A percentile compares a stretch with the other conserved stretches of the same genome.
Conservation (phyloP, 2,329 filamentous ascomycete species). For the Trichoderma oligosporum region DNA sequence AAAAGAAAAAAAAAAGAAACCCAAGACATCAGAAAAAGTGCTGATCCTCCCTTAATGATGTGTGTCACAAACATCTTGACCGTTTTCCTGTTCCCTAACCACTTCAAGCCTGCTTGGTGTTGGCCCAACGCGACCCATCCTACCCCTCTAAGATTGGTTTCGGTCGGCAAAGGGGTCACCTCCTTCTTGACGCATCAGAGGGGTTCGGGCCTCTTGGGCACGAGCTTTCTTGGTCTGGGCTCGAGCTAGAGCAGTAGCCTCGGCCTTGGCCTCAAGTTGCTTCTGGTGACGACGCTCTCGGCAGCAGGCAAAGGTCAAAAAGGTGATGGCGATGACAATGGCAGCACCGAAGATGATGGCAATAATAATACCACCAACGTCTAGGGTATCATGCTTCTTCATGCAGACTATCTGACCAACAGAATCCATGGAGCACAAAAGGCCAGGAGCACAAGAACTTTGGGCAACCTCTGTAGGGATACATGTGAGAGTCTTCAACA, state of each 20-base stretch:
- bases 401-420: slow-evolving; percentile 41
- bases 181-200: slow-evolving; percentile 34
- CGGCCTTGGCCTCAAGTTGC: slow-evolving; percentile 42
- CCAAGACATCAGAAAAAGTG: slow-evolving; percentile 10
- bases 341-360: slow-evolving; percentile 45
- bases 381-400: slow-evolving; percentile 37
- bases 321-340: slow-evolving; percentile 36
- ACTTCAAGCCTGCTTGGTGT: slow-evolving; percentile 16
- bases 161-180: slow-evolving; percentile 40
- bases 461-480: slow-evolving; percentile 33
- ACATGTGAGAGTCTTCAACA: slow-evolving; percentile 39
- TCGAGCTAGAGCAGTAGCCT: slow-evolving; percentile 49
- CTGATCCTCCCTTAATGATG: slow-evolving; percentile 7
- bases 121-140: slow-evolving; percentile 4
- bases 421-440: slow-evolving; percentile 43
- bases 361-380: slow-evolving; percentile 45
- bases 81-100: not conserved
- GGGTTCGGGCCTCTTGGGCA: slow-evolving; percentile 33
- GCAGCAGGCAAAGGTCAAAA: slow-evolving; percentile 51
- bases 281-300: slow-evolving; percentile 45
- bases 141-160: slow-evolving; percentile 29
- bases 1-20: slow-evolving; percentile 2
- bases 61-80: slow-evolving; percentile 6
- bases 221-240: slow-evolving; percentile 45
- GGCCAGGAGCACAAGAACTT: slow-evolving; percentile 41